Conservation (phyloP, 441 rosid species). For the Hypseocharis bilobata region DNA sequence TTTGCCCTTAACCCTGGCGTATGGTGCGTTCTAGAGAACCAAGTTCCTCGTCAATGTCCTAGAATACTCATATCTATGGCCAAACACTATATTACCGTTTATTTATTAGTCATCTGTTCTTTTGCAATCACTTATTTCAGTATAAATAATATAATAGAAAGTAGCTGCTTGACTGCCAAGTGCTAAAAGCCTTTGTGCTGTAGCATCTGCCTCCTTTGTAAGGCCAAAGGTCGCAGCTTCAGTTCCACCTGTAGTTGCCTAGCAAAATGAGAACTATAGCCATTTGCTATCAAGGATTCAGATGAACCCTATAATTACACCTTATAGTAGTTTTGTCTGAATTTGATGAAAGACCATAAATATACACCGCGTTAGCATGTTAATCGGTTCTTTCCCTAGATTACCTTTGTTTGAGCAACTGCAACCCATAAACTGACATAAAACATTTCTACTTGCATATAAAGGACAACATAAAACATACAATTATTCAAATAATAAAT, state of each 20-base stretch:
- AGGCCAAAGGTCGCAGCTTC: neutral
- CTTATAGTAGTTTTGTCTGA: neutral
- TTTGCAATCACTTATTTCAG: neutral
- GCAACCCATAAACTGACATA: neutral
- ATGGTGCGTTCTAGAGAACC: too few relatives aligned
- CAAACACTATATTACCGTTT: too few relatives aligned
- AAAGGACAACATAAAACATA: neutral
- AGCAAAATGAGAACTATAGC: neutral
- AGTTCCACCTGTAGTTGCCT: neutral
- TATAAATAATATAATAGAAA: neutral
- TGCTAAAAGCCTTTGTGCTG: neutral
- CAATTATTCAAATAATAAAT: neutral
- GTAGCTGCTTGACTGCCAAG: neutral
- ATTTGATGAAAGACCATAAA: neutral
- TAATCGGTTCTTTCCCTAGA: neutral
- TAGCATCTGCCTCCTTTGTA: neutral
- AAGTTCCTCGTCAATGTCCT: too few relatives aligned
- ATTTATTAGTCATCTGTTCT: neutral
- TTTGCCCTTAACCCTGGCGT: too few relatives aligned
- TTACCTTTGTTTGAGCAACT: neutral
- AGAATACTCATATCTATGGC: too few relatives aligned
- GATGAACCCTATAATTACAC: neutral
- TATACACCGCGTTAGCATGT: neutral
- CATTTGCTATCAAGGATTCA: neutral
- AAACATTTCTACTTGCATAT: neutral